Percentiles rank a stretch among this genome's conserved stretches.
phyloP scores from a whole-genome alignment of 2,329 filamentous ascomycete species.

The Colletotrichum noveboracense region DNA sequence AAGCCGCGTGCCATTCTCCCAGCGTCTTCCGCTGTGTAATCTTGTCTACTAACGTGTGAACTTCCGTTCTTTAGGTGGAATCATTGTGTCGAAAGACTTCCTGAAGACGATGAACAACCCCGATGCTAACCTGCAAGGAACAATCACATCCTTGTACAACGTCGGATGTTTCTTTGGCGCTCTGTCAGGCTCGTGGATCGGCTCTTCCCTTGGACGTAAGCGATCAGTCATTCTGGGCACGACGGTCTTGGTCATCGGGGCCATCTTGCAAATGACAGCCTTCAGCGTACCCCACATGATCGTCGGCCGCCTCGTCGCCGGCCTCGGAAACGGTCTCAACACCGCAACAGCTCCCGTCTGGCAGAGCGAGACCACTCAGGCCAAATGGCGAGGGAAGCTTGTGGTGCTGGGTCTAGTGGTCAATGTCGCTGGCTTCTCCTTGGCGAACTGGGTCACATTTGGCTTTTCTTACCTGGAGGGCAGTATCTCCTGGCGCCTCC shows the following conservation, averaged over 20 bases:
- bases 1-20: fast-evolving
- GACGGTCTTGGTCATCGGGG: neutral
- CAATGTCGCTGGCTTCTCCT: neutral
- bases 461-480: neutral
- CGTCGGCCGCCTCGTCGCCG: neutral
- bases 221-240: neutral
- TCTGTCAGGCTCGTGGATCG: neutral
- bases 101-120: neutral
- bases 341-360: neutral
- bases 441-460: neutral
- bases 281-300: neutral
- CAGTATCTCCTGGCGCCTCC: neutral
- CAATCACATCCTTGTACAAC: neutral
- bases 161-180: neutral
- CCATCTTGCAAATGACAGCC: neutral
- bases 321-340: neutral
- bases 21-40: fast-evolving
- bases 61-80: neutral
- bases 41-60: fast-evolving
- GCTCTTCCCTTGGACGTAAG: neutral
- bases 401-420: neutral
- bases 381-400: neutral
- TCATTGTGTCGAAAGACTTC: neutral
- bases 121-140: neutral
- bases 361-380: neutral